These are phyloP conservation scores for Phalaenopsis aphrodite DNA, from an alignment of 106 monocot genomes.

Conservation along the genomic window DNA sequence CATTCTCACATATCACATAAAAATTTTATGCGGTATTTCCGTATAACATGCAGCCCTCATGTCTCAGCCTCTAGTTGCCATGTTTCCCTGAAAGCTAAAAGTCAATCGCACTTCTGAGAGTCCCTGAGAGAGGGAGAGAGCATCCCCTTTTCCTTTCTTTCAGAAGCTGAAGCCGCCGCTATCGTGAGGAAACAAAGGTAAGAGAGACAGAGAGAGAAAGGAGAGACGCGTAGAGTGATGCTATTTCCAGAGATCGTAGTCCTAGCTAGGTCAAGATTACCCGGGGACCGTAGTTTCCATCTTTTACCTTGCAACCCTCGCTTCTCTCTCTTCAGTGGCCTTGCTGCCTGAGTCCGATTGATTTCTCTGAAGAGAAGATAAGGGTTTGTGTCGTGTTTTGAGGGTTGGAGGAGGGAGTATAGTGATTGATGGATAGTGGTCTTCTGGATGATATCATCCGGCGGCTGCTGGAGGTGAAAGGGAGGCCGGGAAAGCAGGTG, in stretches of 20 bases:
- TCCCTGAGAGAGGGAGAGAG: background rate
- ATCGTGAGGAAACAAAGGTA: background rate
- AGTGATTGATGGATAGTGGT: constrained; percentile 12
- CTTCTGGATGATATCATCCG: constrained; percentile 22
- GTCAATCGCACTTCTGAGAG: background rate
- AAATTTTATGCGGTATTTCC: no score
- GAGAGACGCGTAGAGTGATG: background rate
- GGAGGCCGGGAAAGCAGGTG: constrained; percentile 22
- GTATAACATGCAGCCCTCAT: no score
- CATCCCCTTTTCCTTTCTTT: no score
- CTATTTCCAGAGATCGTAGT: constrained; percentile 2
- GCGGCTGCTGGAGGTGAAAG: constrained; percentile 19
- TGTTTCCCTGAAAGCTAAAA: no score
- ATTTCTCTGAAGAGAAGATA: background rate
- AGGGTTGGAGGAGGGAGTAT: constrained; percentile 2
- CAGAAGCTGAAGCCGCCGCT: background rate
- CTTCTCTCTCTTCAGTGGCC: background rate
- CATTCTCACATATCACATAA: no score
- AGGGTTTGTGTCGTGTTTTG: background rate
- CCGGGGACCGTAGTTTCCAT: background rate
- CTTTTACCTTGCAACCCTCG: background rate
- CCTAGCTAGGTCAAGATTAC: background rate
- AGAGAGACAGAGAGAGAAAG: constrained; percentile 1
- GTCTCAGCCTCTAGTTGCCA: no score
- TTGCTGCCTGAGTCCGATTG: background rate